Evolutionary conservation across 441 rosid genomes (phyloP).

Genomic region (Populus hybrid): DNA sequence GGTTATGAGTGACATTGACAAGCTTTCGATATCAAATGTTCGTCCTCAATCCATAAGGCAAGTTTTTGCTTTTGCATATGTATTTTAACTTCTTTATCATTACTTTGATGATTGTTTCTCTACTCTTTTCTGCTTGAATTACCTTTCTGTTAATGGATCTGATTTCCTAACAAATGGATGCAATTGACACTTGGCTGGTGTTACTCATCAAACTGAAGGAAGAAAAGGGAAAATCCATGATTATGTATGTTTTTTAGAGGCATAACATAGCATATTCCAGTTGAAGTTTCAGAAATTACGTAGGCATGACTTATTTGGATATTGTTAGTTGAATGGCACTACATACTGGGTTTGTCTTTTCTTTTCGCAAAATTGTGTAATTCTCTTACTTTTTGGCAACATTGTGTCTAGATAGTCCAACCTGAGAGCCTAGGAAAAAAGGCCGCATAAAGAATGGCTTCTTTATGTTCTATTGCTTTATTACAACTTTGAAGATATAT

Average conservation of each 20-base stretch:
- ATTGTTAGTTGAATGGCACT: background rate
- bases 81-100: background rate
- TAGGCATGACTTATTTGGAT: background rate
- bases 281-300: background rate
- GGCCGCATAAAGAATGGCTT: background rate
- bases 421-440: background rate
- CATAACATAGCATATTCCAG: background rate
- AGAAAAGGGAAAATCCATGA: background rate
- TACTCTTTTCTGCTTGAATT: background rate
- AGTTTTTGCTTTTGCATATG: slow-evolving; percentile 12
- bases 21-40: slow-evolving; percentile 94
- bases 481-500: background rate
- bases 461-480: background rate
- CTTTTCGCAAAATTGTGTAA: too few species aligned
- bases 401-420: background rate
- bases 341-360: background rate
- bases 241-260: background rate
- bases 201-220: background rate
- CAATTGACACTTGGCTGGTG: background rate
- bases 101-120: background rate
- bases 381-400: too few species aligned
- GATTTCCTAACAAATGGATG: background rate
- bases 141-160: background rate
- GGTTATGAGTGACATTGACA: slow-evolving; percentile 84
- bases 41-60: slow-evolving; percentile 73